phyloP scores from a whole-genome alignment of 306 rosid genomes.

The Macrotyloma uniflorum region DNA sequence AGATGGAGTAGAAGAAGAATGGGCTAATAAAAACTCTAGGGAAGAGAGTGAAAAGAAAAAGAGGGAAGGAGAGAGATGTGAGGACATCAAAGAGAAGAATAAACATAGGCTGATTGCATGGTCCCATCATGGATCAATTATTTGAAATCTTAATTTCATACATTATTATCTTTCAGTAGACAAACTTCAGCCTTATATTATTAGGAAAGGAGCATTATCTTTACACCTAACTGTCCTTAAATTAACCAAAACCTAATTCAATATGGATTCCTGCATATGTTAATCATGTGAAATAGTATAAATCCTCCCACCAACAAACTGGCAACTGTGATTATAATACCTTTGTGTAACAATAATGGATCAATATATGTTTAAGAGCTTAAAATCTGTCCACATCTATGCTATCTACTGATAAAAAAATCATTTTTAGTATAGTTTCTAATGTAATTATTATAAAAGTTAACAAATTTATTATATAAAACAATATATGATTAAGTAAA shows the following conservation, averaged over 20 bases:
- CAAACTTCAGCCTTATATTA: background rate
- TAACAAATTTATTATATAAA: background rate
- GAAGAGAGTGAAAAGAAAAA: background rate
- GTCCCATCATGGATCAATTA: constrained; percentile 29
- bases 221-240: background rate
- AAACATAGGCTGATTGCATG: constrained; percentile 12
- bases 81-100: background rate
- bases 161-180: background rate
- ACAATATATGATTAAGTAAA: background rate
- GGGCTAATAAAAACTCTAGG: background rate
- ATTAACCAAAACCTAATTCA: background rate
- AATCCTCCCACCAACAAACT: background rate
- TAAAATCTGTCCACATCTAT: background rate
- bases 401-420: too few species aligned
- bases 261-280: background rate
- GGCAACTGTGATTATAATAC: constrained; percentile 1
- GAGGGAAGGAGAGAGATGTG: background rate
- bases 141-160: constrained; percentile 19
- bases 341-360: background rate
- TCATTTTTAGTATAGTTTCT: background rate
- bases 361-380: background rate
- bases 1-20: background rate
- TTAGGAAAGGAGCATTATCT: constrained; percentile 16
- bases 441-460: background rate
- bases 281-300: background rate